Evolutionary conservation across 2,329 filamentous ascomycete species (phyloP), one percentile per base, ranked within the genome.

Genomic region (Sclerotinia trifoliorum): DNA sequence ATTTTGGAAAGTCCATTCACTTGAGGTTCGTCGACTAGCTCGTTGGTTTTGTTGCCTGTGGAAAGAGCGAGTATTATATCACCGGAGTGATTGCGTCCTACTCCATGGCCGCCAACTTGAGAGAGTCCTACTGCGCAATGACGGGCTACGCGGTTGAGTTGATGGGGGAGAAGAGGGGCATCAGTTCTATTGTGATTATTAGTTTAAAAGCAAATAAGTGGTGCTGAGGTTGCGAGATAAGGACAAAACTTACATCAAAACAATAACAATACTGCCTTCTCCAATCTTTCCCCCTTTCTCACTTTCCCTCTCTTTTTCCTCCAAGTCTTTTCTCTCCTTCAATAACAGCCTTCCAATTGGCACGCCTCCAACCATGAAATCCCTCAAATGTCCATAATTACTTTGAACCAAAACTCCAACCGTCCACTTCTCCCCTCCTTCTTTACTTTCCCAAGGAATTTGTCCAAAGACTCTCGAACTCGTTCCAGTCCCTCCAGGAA

Each of bases 51-150:
- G 69, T 84, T 86, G 7, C 81, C 87, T 0, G 88, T 90, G 10
- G 86, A 90, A 69, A 91, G 86, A 5, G 88, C 88, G 2, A 91
- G 79, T 74, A 90, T 89, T 69, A 91, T 85, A 70, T 91, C 88
- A 0, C 88, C 88, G 0, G 86, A 89, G 15, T 81, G 82, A 71
- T 89, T 90, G 55, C 82, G 81, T 4, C 74, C 75, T 1, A 74
- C 68, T 0, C 86, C 88, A 69, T 85, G 85, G 2, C 87, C 86
- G 2, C 88, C 88, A 0, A 88, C 86, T 68, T 71, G 81, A 6
- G 84, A 80, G 0, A 91, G 76, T 0, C 89, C 88, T 1, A 89
- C 83, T 0, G 86, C 87, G 0, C 87, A 87, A 48, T 87, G 83
- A 69, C 85, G 84, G 1, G 87, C 86, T 1, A 90, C 78, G 1